These are phyloP conservation scores for Pseudopithomyces maydicus DNA, from an alignment of 2,329 filamentous ascomycete species.

Conservation along the genomic window DNA sequence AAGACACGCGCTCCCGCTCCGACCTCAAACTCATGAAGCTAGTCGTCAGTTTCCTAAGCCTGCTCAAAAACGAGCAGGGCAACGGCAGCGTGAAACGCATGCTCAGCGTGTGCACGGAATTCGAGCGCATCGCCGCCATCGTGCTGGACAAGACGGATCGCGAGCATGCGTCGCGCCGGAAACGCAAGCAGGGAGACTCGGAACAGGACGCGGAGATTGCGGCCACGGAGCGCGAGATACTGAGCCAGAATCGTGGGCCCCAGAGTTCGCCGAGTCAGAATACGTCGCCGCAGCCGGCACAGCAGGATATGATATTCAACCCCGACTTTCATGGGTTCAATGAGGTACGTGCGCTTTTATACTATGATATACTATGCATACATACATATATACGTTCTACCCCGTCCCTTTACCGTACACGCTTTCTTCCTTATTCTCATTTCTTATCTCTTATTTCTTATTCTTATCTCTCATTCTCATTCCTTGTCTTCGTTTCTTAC, in stretches of 20 bases:
- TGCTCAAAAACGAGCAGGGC: conserved; percentile 85
- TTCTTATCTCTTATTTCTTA: background rate
- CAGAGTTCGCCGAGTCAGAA: conserved; percentile 33
- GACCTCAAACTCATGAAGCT: conserved; percentile 91
- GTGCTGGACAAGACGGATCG: conserved; percentile 91
- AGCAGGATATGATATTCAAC: conserved; percentile 35
- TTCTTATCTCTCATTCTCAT: background rate
- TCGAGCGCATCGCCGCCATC: conserved; percentile 88
- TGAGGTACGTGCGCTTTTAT: conserved; percentile 30
- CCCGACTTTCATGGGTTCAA: conserved; percentile 44
- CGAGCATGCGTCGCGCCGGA: conserved; percentile 78
- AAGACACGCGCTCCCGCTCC: conserved; percentile 83
- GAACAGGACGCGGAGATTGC: conserved; percentile 46
- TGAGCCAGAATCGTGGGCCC: conserved; percentile 28
- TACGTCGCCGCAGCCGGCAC: conserved; percentile 19
- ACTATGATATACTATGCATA: too few species aligned
- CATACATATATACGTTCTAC: too few species aligned
- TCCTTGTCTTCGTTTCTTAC: background rate
- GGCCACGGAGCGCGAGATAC: conserved; percentile 42
- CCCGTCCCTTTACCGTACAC: too few species aligned
- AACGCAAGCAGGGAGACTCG: conserved; percentile 75
- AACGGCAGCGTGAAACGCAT: conserved; percentile 92
- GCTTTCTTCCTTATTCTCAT: background rate
- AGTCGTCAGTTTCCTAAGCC: conserved; percentile 89
- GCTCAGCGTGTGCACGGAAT: conserved; percentile 93